Evolutionary conservation across 108 stramenopile species (phyloP), one percentile per base, ranked within the genome.

Genomic region (Tribonema minus): DNA sequence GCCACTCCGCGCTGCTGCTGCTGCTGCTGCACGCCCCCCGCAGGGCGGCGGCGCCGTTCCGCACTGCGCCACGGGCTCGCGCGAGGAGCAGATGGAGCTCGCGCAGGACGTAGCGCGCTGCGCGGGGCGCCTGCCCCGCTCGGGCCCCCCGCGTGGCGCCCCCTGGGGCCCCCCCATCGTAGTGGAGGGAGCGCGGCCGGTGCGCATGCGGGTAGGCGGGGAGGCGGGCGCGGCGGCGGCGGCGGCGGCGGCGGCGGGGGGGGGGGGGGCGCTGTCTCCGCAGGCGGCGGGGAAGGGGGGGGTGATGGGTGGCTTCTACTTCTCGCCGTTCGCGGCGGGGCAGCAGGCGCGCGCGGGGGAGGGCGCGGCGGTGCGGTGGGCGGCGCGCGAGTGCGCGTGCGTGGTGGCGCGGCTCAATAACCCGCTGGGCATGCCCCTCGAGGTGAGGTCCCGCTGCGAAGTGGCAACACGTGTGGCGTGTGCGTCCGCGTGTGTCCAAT

Each of bases 341-440:
- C 15, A 9, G 30, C 30, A 27, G 15, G 62, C 9, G 15, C 9
- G 32, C 0, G 40, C 35, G 36, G 36, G 62, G n/a, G 64, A 36
- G 3, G 63, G 61, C 27, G 64, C 34, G 15, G n/a, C 0, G 4
- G 63, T 59, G 34, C 73, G 73, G 15, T 64, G 73, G 73, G 64
- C 35, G 20, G 73, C 35, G 1, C 61, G 64, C 4, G 63, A 74
- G 73, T 54, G 38, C 31, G 73, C 61, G 1, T 38, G 63, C 23
- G 73, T 74, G 58, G 64, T 74, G 34, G 63, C 63, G 63, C 58
- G 73, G 39, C 38, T 74, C 30, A 63, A 40, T 12, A 74, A 74
- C 32, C 73, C 73, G 23, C 40, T 74, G 40, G 37, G 34, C 33
- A 59, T 74, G 40, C 62, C 63, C 3, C 40, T 74, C 12, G 73